phyloP scores from a whole-genome alignment of 1,284 basidiomycete genomes.

The Trametes sp. region DNA sequence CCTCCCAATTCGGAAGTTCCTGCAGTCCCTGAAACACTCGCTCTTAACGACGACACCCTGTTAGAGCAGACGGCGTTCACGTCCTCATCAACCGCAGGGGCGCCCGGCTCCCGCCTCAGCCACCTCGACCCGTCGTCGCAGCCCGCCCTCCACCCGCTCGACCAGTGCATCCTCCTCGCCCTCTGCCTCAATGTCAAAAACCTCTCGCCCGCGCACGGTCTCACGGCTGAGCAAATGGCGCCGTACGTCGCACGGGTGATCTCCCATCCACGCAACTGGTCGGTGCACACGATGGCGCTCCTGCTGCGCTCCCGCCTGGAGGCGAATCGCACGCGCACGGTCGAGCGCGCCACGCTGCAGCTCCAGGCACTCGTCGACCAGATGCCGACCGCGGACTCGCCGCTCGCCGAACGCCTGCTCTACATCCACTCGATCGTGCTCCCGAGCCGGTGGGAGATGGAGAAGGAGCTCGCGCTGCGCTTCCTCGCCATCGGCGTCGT shows the following conservation, averaged over 20 bases:
- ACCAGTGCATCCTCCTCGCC: conserved; percentile 90
- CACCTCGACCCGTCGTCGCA: conserved; percentile 87
- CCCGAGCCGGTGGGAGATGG: conserved; percentile 91
- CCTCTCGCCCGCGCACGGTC: conserved; percentile 84
- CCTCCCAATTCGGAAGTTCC: conserved; percentile 55
- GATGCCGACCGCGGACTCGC: conserved; percentile 87
- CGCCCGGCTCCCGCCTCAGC: conserved; percentile 52
- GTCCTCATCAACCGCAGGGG: conserved; percentile 53
- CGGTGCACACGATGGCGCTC: conserved; percentile 93
- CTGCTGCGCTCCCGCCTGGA: conserved; percentile 91
- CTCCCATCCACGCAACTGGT: conserved; percentile 90
- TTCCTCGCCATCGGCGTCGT: conserved; percentile 87
- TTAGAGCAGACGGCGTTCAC: conserved; percentile 95
- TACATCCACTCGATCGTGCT: conserved; percentile 84
- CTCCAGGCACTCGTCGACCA: conserved; percentile 94
- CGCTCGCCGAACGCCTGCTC: conserved; percentile 72
- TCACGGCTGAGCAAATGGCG: conserved; percentile 90
- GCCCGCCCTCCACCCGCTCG: conserved; percentile 87
- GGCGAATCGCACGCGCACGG: conserved; percentile 85
- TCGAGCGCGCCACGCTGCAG: conserved; percentile 89
- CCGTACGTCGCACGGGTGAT: conserved; percentile 90
- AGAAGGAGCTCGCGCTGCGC: conserved; percentile 85
- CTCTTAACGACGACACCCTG: conserved; percentile 95
- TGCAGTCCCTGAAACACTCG: conserved; percentile 79
- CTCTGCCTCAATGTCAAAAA: conserved; percentile 92